Evolutionary conservation across 805 yeast species (phyloP).

Genomic region (Tetrapisispora iriomotensis): DNA sequence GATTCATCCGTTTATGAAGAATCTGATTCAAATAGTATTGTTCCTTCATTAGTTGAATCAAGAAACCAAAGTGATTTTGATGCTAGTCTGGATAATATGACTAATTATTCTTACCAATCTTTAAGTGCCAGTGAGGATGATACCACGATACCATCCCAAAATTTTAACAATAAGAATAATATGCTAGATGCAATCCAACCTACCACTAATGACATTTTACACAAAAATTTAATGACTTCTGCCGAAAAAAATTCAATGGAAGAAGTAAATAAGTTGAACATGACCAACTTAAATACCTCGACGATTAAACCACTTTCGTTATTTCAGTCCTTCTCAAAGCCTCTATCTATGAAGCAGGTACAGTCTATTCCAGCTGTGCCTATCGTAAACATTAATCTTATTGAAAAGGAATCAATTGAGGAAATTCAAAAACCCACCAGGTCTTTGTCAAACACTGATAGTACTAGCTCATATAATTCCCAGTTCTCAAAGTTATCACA

Average conservation of each 20-base stretch:
- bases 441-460: constrained; percentile 15
- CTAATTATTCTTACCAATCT: constrained; percentile 2
- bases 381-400: background rate
- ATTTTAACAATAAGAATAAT: too few species aligned
- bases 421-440: background rate
- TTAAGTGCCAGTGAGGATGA: background rate
- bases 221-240: too few species aligned
- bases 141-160: background rate
- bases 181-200: too few species aligned
- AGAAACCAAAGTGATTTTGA: background rate
- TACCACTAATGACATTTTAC: too few species aligned
- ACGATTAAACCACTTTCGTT: constrained; percentile 16
- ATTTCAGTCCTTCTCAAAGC: constrained; percentile 14
- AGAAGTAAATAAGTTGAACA: too few species aligned
- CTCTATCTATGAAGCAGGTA: background rate
- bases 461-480: constrained; percentile 18
- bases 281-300: too few species aligned
- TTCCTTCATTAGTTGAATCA: background rate
- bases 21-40: constrained; percentile 3
- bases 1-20: background rate
- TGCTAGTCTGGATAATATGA: constrained; percentile 4
- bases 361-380: background rate
- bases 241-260: too few species aligned
- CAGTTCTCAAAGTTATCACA: constrained; percentile 19
- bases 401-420: background rate